Evolutionary conservation across 768 basidiomycete species (phyloP).

Genomic region (Lentinula guzmanii): DNA sequence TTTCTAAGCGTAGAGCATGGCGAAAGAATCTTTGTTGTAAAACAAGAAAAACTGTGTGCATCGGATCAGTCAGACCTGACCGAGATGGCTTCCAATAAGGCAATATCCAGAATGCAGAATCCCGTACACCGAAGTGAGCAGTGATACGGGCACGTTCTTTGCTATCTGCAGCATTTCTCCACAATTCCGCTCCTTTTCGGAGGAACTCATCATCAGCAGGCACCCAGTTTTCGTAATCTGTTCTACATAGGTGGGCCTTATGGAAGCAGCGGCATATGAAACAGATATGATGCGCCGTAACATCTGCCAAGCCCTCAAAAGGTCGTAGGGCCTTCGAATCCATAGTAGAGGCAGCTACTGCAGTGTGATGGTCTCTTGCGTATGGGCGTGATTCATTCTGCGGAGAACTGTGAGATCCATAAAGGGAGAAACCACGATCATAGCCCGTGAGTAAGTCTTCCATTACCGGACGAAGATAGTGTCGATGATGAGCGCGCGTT

Average conservation of each 20-base stretch:
- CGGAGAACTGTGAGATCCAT: background rate
- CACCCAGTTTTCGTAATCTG: slow-evolving; percentile 12
- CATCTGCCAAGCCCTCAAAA: background rate
- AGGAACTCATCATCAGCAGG: slow-evolving; percentile 7
- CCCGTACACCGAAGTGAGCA: slow-evolving; percentile 15
- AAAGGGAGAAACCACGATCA: background rate
- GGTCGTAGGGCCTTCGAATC: background rate
- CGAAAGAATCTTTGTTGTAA: background rate
- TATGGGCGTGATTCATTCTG: background rate
- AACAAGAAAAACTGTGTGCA: slow-evolving; percentile 21
- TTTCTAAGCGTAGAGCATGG: too few relatives aligned
- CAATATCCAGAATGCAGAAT: slow-evolving; percentile 10
- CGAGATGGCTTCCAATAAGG: slow-evolving; percentile 29
- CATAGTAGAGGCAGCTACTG: background rate
- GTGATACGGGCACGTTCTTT: slow-evolving; percentile 13
- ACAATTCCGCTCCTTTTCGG: slow-evolving; percentile 13
- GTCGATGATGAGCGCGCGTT: background rate
- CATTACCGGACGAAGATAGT: background rate
- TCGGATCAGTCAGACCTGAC: slow-evolving; percentile 25
- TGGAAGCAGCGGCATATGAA: background rate
- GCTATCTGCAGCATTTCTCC: slow-evolving; percentile 13
- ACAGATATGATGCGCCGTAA: background rate
- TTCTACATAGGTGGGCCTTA: background rate
- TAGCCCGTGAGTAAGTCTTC: background rate
- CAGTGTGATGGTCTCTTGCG: background rate